These are phyloP conservation scores for Phytophthora pluvialis DNA, from an alignment of 352 stramenopile species.

Conservation along the genomic window DNA sequence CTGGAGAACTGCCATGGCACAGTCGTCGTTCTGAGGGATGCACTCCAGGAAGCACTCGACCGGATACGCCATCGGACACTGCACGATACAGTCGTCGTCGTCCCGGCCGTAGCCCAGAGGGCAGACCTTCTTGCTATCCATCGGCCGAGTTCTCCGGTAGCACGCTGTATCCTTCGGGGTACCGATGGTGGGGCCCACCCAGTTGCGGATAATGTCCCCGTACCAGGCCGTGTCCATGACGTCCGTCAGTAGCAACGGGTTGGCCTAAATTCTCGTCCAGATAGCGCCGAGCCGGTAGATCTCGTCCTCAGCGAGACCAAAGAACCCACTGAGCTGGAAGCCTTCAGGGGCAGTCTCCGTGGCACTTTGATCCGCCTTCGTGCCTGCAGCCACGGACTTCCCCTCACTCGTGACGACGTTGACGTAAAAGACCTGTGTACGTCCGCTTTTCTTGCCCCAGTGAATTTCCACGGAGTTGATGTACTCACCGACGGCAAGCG, in stretches of 20 bases:
- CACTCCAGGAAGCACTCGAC: constrained; percentile 32
- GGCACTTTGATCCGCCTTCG: background rate
- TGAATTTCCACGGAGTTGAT: constrained; percentile 50
- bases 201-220: constrained; percentile 11
- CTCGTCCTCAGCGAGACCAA: background rate
- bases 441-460: constrained; percentile 41
- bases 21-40: constrained; percentile 42
- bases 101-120: constrained; percentile 42
- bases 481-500: constrained; percentile 43
- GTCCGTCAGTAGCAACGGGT: background rate
- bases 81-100: constrained; percentile 55
- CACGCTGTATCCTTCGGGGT: constrained; percentile 38
- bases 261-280: constrained; percentile 2
- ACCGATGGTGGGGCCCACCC: constrained; percentile 23
- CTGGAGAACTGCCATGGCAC: constrained; percentile 6
- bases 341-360: background rate
- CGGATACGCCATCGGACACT: constrained; percentile 70
- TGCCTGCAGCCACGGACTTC: background rate
- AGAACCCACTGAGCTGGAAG: constrained; percentile 1
- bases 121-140: constrained; percentile 28
- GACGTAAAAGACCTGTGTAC: constrained; percentile 48
- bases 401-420: constrained; percentile 2
- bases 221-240: constrained; percentile 1
- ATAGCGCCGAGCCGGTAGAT: background rate
- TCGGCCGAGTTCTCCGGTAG: constrained; percentile 47